These are phyloP conservation scores for Penicillium expansum DNA, from an alignment of 2,329 filamentous ascomycete species.

Conservation along the genomic window DNA sequence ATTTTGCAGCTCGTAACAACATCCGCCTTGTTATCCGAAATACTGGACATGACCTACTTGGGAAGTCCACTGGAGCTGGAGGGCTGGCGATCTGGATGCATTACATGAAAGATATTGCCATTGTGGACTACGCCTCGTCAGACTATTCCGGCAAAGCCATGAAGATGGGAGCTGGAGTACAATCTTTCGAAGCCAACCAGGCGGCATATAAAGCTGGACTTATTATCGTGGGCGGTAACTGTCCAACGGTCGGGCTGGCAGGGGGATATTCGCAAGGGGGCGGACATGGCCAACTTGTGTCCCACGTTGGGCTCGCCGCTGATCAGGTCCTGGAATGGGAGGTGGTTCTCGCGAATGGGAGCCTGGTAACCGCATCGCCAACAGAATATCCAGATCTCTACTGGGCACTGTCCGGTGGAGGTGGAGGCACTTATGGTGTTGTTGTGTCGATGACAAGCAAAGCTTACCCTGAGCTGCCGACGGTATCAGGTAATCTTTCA, in stretches of 20 bases:
- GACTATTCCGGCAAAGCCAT: conserved; percentile 10
- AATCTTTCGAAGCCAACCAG: conserved; percentile 6
- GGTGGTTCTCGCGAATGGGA: conserved; percentile 38
- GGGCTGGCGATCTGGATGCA: conserved; percentile 44
- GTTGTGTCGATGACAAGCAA: conserved; percentile 16
- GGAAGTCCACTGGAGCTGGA: conserved; percentile 35
- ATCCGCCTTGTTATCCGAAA: conserved; percentile 39
- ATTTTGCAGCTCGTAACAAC: conserved; percentile 15
- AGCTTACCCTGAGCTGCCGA: conserved; percentile 10
- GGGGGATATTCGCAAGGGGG: conserved; percentile 44
- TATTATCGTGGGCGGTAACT: neutral
- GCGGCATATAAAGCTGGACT: neutral
- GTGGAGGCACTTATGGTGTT: conserved; percentile 17
- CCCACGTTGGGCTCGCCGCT: conserved; percentile 41
- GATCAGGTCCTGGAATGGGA: conserved; percentile 35
- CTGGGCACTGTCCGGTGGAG: conserved; percentile 25
- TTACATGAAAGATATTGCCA: conserved; percentile 37
- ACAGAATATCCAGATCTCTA: conserved; percentile 20
- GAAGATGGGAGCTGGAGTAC: conserved; percentile 14
- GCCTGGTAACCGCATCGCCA: conserved; percentile 14
- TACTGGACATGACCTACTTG: conserved; percentile 47
- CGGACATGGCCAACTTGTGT: conserved; percentile 45
- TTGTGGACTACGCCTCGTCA: conserved; percentile 8
- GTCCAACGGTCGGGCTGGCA: conserved; percentile 14
- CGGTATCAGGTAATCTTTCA: conserved; percentile 9